phyloP scores from a whole-genome alignment of 768 basidiomycete genomes.

The Podaxis sp. region DNA sequence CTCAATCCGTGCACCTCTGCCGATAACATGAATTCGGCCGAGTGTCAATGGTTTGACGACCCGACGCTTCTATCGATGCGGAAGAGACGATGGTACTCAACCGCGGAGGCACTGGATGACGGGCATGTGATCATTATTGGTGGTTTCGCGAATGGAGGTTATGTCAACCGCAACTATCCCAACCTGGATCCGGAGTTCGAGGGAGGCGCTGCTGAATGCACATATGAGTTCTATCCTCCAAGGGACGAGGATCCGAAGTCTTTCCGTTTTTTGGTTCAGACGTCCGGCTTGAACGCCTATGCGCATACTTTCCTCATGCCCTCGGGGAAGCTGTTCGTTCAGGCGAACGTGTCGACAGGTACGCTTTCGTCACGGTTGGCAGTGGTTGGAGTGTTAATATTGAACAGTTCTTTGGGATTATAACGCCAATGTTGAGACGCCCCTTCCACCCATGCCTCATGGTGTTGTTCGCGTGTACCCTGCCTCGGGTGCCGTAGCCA shows the following conservation, averaged over 20 bases:
- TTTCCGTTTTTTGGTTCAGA: conserved; percentile 65
- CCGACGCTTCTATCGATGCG: conserved; percentile 59
- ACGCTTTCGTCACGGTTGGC: conserved; percentile 21
- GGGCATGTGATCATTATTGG: conserved; percentile 81
- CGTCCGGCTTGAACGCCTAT: conserved; percentile 77
- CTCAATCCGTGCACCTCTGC: conserved; percentile 65
- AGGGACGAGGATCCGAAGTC: conserved; percentile 40
- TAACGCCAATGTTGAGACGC: conserved; percentile 49
- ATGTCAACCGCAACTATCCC: conserved; percentile 72
- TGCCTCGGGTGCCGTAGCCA: conserved; percentile 81
- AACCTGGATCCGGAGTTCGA: conserved; percentile 57
- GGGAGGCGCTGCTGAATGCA: conserved; percentile 75
- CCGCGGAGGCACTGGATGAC: conserved; percentile 68
- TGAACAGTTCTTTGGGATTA: conserved; percentile 29
- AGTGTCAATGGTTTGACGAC: conserved; percentile 75
- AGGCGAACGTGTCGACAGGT: conserved; percentile 79
- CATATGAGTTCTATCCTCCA: conserved; percentile 79
- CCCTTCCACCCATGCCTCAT: conserved; percentile 72
- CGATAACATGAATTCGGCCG: conserved; percentile 40
- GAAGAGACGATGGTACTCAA: conserved; percentile 72
- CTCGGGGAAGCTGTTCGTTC: conserved; percentile 75
- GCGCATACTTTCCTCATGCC: conserved; percentile 71
- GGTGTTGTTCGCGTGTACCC: conserved; percentile 82
- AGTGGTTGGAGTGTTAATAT: neutral
- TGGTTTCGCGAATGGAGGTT: conserved; percentile 74